Percentiles rank a stretch among this genome's conserved stretches.
Evolutionary conservation across 345 rosid genomes (phyloP).

Genomic region (Lepidium didymum): DNA sequence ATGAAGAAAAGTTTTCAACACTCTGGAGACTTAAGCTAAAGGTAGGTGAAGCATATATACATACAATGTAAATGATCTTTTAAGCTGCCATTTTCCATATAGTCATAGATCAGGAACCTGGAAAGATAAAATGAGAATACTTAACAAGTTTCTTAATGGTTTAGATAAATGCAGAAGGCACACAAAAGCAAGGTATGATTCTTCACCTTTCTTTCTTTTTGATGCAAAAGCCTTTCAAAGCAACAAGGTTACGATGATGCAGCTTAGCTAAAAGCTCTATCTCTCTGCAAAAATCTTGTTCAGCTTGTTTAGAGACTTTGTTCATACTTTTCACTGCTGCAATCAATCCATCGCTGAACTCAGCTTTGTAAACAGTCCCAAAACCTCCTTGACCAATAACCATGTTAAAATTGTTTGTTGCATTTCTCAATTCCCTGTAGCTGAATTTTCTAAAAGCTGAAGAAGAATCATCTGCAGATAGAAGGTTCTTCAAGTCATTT

Average conservation of each 20-base stretch:
- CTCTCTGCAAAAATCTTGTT: constrained; percentile 77
- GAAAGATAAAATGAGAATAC: neutral
- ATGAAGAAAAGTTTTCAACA: constrained; percentile 22
- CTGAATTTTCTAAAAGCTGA: constrained; percentile 65
- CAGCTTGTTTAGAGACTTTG: constrained; percentile 63
- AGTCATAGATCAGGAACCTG: constrained; percentile 88
- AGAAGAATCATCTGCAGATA: constrained; percentile 51
- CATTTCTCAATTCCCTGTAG: constrained; percentile 70
- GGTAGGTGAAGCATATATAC: constrained; percentile 30
- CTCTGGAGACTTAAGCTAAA: constrained; percentile 14
- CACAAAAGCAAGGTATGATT: constrained; percentile 1
- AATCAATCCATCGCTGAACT: constrained; percentile 54
- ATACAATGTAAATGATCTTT: constrained; percentile 82
- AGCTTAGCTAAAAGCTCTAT: constrained; percentile 87
- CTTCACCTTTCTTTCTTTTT: constrained; percentile 62
- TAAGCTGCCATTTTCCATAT: constrained; percentile 84
- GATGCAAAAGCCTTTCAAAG: constrained; percentile 82
- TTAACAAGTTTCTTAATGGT: neutral
- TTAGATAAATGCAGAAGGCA: neutral
- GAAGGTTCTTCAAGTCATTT: neutral
- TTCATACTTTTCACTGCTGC: constrained; percentile 73
- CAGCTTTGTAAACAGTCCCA: constrained; percentile 82
- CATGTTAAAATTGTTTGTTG: constrained; percentile 55
- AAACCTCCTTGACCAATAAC: constrained; percentile 85
- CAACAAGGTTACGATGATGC: constrained; percentile 92